phyloP scores from a whole-genome alignment of 352 stramenopile genomes.

The Phytophthora gonapodyides region DNA sequence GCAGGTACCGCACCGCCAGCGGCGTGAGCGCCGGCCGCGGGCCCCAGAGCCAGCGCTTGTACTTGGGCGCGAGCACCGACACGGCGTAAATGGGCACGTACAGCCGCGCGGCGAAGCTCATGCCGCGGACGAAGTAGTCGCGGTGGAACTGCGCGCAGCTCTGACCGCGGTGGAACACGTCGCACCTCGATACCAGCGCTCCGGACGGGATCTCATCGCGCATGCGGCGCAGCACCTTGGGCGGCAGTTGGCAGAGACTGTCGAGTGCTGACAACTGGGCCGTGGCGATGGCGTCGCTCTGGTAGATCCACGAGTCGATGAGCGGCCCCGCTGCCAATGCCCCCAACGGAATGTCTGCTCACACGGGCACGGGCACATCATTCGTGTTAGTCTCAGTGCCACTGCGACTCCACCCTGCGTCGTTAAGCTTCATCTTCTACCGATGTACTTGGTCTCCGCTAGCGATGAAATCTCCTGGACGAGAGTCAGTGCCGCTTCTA shows the following conservation, averaged over 20 bases:
- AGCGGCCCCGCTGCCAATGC: conserved; percentile 44
- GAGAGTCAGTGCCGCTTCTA: conserved; percentile 50
- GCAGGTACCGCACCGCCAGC: conserved; percentile 53
- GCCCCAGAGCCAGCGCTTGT: conserved; percentile 65
- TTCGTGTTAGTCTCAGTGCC: not conserved
- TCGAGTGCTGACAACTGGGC: conserved; percentile 59
- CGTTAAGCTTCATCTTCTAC: conserved; percentile 22
- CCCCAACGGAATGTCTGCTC: conserved; percentile 49
- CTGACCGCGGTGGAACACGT: conserved; percentile 58
- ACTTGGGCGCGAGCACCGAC: conserved; percentile 55
- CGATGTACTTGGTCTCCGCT: conserved; percentile 50
- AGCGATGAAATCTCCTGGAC: conserved; percentile 38
- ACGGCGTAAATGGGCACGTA: conserved; percentile 73
- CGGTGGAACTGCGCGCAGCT: conserved; percentile 56
- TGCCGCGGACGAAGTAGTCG: conserved; percentile 40
- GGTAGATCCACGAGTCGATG: conserved; percentile 73
- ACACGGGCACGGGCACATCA: conserved; percentile 1
- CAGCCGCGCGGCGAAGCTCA: conserved; percentile 49
- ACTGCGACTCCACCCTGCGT: not conserved
- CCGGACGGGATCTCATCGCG: conserved; percentile 54
- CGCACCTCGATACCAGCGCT: conserved; percentile 49
- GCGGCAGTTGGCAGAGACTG: conserved; percentile 45
- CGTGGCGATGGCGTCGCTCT: conserved; percentile 48
- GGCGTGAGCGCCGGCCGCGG: conserved; percentile 46
- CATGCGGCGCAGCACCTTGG: conserved; percentile 50